Conservation (phyloP, 2,329 filamentous ascomycete genomes). For the Sporothrix curviconia region DNA sequence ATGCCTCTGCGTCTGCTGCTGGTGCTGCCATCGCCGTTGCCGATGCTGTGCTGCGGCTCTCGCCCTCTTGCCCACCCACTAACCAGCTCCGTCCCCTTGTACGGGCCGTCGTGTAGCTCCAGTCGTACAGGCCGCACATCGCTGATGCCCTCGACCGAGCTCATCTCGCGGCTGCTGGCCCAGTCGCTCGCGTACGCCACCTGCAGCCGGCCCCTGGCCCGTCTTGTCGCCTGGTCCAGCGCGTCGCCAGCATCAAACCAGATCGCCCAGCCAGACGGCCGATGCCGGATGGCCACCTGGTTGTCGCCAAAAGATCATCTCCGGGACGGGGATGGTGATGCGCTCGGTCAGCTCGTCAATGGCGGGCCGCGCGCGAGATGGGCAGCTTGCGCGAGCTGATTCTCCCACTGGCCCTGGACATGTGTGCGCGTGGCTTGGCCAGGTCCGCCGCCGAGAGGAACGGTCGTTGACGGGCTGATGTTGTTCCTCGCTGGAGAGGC, state of each 20-base stretch:
- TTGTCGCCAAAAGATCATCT: constrained; percentile 99
- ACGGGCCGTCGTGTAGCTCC: constrained; percentile 93
- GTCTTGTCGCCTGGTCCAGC: constrained; percentile 87
- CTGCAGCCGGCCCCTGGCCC: constrained; percentile 78
- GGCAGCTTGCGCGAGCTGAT: constrained; percentile 84
- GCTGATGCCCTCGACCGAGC: constrained; percentile 78
- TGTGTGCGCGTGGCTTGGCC: constrained; percentile 49
- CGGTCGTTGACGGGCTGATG: constrained; percentile 42
- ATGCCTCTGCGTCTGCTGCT: not conserved
- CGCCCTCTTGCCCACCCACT: not conserved
- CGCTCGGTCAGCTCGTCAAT: constrained; percentile 78
- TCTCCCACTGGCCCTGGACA: constrained; percentile 59
- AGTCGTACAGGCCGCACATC: constrained; percentile 96
- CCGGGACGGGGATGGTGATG: constrained; percentile 80
- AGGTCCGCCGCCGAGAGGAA: constrained; percentile 47
- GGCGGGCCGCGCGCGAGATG: constrained; percentile 82
- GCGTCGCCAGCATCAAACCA: constrained; percentile 81
- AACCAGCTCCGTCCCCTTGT: constrained; percentile 57
- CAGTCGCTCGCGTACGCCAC: constrained; percentile 90
- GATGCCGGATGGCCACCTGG: constrained; percentile 66
- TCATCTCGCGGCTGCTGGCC: constrained; percentile 61
- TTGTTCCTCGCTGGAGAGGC: constrained; percentile 21
- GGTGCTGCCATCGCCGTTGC: not conserved
- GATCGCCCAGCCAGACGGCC: constrained; percentile 68
- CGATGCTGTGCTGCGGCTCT: not conserved